phyloP scores from a whole-genome alignment of 2,329 filamentous ascomycete species.

The Fusarium fracticaudum region DNA sequence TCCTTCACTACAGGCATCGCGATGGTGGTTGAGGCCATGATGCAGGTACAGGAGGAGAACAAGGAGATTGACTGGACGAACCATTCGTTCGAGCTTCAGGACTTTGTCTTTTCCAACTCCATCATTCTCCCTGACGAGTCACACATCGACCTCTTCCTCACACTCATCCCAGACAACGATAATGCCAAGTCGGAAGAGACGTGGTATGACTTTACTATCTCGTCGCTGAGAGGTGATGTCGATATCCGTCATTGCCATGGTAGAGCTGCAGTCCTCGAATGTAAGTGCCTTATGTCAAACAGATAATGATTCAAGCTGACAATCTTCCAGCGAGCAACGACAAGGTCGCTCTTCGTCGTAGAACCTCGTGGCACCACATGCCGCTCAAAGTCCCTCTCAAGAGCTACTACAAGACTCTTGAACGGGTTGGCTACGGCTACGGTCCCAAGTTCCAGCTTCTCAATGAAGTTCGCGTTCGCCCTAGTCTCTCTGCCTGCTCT shows the following conservation, averaged over 20 bases:
- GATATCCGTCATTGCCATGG: slow-evolving; percentile 39
- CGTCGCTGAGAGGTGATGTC: slow-evolving; percentile 37
- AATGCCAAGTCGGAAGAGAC: slow-evolving; percentile 26
- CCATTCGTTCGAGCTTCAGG: slow-evolving; percentile 34
- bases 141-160: slow-evolving; percentile 36
- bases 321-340: background rate
- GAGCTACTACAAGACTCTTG: slow-evolving; percentile 38
- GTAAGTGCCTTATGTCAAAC: slow-evolving; percentile 3
- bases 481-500: slow-evolving; percentile 32
- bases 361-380: slow-evolving; percentile 39
- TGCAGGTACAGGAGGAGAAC: slow-evolving; percentile 36
- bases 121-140: slow-evolving; percentile 39
- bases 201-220: slow-evolving; percentile 40
- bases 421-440: slow-evolving; percentile 37
- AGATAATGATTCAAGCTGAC: background rate
- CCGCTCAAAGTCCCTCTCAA: slow-evolving; percentile 35
- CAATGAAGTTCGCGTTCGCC: slow-evolving; percentile 34
- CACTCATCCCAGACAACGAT: slow-evolving; percentile 29
- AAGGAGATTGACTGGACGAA: slow-evolving; percentile 33
- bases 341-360: background rate
- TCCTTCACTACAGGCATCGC: slow-evolving; percentile 39
- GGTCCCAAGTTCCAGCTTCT: slow-evolving; percentile 40
- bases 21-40: slow-evolving; percentile 39
- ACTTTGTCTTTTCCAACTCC: slow-evolving; percentile 39
- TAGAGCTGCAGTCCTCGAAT: slow-evolving; percentile 21